Conservation (phyloP, 345 rosid genomes). For the Nasturtium officinale region DNA sequence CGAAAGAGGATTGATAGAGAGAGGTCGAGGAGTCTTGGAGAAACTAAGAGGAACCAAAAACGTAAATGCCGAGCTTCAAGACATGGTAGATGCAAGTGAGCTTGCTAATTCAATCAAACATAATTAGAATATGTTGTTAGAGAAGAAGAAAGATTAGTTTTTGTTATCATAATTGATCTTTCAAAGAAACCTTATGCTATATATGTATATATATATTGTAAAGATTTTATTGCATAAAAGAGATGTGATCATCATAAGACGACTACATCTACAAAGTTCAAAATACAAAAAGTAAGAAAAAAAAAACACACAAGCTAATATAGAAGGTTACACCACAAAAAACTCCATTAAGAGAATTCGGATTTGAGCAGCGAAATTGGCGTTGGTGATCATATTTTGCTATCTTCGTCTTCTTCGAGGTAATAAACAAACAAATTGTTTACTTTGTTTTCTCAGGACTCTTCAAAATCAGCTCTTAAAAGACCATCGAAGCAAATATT, state of each 20-base stretch:
- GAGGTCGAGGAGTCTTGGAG: conserved; percentile 65
- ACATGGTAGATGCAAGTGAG: conserved; percentile 86
- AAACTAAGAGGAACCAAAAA: conserved; percentile 75
- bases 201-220: neutral
- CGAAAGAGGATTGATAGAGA: conserved; percentile 60
- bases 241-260: conserved; percentile 12
- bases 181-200: neutral
- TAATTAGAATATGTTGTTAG: conserved; percentile 1
- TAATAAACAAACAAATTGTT: conserved; percentile 1
- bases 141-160: neutral
- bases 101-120: conserved; percentile 80
- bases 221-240: conserved; percentile 1
- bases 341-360: conserved; percentile 2
- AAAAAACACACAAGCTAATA: conserved; percentile 9
- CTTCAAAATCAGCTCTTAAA: neutral
- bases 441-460: neutral
- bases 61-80: conserved; percentile 80
- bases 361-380: neutral
- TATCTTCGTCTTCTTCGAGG: conserved; percentile 17
- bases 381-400: neutral
- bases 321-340: neutral
- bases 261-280: neutral
- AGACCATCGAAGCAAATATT: neutral
- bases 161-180: neutral
- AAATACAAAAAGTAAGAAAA: neutral